Conservation (phyloP, 106 monocot species). For the Acorus gramineus region DNA sequence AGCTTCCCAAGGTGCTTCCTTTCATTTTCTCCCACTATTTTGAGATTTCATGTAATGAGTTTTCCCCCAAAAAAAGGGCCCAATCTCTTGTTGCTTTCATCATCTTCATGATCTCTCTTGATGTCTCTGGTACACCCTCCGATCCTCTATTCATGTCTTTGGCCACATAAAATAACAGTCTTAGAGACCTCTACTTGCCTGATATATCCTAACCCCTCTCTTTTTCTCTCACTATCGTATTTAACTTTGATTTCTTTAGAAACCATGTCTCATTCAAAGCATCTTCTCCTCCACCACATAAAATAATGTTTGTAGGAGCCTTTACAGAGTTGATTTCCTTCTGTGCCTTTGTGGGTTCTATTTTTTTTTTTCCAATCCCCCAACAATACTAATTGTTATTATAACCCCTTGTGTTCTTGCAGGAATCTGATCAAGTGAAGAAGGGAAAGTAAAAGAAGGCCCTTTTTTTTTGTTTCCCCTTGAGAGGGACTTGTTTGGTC, state of each 20-base stretch:
- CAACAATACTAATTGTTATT: background rate
- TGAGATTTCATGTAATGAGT: no score
- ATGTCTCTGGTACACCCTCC: background rate
- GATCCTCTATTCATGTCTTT: background rate
- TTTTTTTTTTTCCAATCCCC: conserved; percentile 1
- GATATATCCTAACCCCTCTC: background rate
- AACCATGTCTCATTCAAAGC: background rate
- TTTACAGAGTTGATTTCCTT: background rate
- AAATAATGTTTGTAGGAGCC: conserved; percentile 39
- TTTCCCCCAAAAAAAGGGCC: no score
- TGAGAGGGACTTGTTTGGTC: conserved; percentile 8
- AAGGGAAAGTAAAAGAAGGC: background rate
- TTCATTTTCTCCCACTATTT: background rate
- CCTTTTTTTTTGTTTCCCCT: background rate
- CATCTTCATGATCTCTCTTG: no score
- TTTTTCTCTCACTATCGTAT: background rate
- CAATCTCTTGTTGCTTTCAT: no score
- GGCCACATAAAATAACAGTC: conserved; percentile 63
- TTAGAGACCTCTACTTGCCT: conserved; percentile 9
- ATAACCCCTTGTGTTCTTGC: conserved; percentile 7
- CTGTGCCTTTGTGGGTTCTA: background rate
- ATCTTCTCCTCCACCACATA: conserved; percentile 21
- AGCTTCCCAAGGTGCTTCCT: background rate
- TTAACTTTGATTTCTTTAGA: background rate
- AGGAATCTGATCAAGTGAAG: conserved; percentile 29